Conservation (phyloP, 2,329 filamentous ascomycete species). For the Botrytis aclada region DNA sequence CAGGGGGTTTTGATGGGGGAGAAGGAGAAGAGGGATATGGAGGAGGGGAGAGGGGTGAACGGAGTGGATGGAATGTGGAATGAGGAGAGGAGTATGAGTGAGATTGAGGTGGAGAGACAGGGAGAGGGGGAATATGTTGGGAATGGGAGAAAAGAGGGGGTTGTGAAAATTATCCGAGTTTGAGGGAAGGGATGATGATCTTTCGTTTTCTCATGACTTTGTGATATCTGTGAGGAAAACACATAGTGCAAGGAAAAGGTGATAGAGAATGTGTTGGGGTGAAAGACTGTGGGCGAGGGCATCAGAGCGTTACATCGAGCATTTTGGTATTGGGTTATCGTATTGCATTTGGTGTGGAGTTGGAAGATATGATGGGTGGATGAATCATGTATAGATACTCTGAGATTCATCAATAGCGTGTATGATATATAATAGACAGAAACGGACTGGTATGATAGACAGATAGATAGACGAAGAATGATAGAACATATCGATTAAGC, state of each 20-base stretch:
- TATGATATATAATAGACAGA: background rate
- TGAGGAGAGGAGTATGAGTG: background rate
- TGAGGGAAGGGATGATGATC: background rate
- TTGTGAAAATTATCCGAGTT: background rate
- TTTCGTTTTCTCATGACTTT: background rate
- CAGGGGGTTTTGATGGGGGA: background rate
- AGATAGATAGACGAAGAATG: background rate
- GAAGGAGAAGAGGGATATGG: background rate
- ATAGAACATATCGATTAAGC: background rate
- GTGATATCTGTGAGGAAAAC: background rate
- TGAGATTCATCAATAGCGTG: background rate
- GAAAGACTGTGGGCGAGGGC: too few species aligned
- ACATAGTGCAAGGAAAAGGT: background rate
- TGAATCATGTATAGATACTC: background rate
- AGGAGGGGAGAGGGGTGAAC: background rate
- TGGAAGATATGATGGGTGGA: background rate
- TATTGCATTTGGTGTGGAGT: background rate
- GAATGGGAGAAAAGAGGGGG: background rate
- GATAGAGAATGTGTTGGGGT: background rate
- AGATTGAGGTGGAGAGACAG: background rate
- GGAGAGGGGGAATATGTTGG: background rate
- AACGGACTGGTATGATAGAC: background rate
- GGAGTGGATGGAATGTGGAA: background rate
- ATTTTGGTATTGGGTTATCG: slow-evolving; percentile 5
- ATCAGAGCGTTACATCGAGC: background rate